These are phyloP conservation scores for Diplodia sapinea DNA, from an alignment of 2,329 filamentous ascomycete species.

Conservation along the genomic window DNA sequence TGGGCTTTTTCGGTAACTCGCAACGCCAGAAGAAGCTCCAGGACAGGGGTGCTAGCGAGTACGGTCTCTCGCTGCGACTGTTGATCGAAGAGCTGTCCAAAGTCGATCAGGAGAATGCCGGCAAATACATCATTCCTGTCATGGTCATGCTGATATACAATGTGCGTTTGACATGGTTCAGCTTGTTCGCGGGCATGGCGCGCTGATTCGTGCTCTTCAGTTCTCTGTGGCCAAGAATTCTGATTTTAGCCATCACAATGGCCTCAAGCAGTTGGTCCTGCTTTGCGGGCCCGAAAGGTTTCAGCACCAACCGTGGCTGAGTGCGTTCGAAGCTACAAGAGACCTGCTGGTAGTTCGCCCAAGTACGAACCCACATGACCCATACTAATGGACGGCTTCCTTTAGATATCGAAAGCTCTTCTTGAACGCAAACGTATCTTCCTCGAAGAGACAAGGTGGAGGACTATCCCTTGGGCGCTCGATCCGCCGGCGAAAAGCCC, in stretches of 20 bases:
- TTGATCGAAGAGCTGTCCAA: constrained; percentile 32
- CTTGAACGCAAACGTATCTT: constrained; percentile 33
- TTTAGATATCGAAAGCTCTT: constrained; percentile 31
- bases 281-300: constrained; percentile 31
- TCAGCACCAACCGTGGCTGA: constrained; percentile 29
- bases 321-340: constrained; percentile 33
- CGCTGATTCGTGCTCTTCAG: constrained; percentile 6
- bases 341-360: constrained; percentile 27
- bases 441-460: constrained; percentile 31
- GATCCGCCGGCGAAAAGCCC: constrained; percentile 29
- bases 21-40: constrained; percentile 33
- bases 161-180: constrained; percentile 14
- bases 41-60: constrained; percentile 29
- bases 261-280: constrained; percentile 32
- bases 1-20: constrained; percentile 32
- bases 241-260: constrained; percentile 30
- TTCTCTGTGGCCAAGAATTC: constrained; percentile 28
- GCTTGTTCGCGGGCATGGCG: not conserved
- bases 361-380: not conserved
- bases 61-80: constrained; percentile 31
- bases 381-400: not conserved
- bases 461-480: constrained; percentile 32
- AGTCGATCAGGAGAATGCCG: constrained; percentile 24
- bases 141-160: constrained; percentile 34
- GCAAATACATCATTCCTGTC: constrained; percentile 32